Conservation (phyloP, 768 basidiomycete species). For the Trametes meyenii region DNA sequence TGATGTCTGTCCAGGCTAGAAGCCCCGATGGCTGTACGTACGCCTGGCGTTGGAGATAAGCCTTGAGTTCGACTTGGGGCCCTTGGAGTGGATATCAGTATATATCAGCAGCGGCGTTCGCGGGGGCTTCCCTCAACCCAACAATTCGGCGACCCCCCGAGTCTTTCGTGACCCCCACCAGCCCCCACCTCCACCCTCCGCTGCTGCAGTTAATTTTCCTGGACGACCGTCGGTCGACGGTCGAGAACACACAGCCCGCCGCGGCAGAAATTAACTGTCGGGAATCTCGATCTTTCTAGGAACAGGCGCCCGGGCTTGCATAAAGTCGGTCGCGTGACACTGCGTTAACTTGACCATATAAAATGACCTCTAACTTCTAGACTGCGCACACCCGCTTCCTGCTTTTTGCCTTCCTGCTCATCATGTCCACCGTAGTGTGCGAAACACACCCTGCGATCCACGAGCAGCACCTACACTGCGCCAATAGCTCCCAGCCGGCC, state of each 20-base stretch:
- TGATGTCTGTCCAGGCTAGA: not conserved
- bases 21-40: not conserved
- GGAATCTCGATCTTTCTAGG: constrained; percentile 1
- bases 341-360: not conserved
- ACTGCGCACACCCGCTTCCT: not conserved
- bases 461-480: not conserved
- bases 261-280: constrained; percentile 4
- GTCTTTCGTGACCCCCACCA: not conserved
- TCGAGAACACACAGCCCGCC: not conserved
- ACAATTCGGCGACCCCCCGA: not conserved
- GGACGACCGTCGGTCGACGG: no score
- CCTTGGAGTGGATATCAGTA: no score
- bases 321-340: constrained; percentile 1
- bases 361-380: not conserved
- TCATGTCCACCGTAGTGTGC: constrained; percentile 11
- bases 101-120: not conserved
- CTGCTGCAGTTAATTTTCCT: no score
- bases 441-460: not conserved
- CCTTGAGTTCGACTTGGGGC: no score
- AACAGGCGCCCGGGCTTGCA: constrained; percentile 3
- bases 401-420: not conserved
- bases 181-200: no score
- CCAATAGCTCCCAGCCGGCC: not conserved
- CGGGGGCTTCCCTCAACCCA: no score
- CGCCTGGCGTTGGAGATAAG: constrained; percentile 7